Percentiles rank a stretch among this genome's conserved stretches.
phyloP scores from a whole-genome alignment of 495 filamentous ascomycete genomes.

The Podospora comata region DNA sequence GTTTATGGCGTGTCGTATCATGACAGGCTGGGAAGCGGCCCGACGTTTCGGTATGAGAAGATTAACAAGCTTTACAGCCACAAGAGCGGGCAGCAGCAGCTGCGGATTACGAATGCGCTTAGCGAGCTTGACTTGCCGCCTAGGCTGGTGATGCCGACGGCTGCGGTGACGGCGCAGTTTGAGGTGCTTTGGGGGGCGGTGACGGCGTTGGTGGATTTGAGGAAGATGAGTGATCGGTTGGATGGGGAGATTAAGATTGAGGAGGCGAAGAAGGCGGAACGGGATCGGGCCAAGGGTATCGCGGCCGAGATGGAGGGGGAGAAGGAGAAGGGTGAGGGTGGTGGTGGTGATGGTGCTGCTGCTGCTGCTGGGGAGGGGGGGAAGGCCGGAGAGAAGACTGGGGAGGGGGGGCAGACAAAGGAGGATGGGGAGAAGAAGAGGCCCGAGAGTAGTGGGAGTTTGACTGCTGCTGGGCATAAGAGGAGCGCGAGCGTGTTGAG shows the following conservation, averaged over 20 bases:
- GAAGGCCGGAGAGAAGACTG: slow-evolving; percentile 14
- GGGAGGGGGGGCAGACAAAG: background rate
- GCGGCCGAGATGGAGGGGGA: slow-evolving; percentile 21
- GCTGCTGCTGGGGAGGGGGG: slow-evolving; percentile 4
- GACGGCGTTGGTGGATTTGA: slow-evolving; percentile 69
- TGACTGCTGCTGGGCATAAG: slow-evolving; percentile 51
- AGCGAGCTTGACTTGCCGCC: slow-evolving; percentile 75
- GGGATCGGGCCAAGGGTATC: slow-evolving; percentile 44
- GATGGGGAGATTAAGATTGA: slow-evolving; percentile 76
- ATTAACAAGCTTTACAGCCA: slow-evolving; percentile 77
- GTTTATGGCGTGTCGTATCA: slow-evolving; percentile 82
- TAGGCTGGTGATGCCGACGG: slow-evolving; percentile 81
- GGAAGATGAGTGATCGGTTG: slow-evolving; percentile 82
- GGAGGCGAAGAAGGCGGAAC: slow-evolving; percentile 60
- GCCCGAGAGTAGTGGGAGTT: slow-evolving; percentile 31
- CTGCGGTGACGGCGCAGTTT: slow-evolving; percentile 72
- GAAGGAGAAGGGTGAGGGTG: slow-evolving; percentile 9
- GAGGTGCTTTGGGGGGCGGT: slow-evolving; percentile 76
- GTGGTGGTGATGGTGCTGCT: slow-evolving; percentile 19
- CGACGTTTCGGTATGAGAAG: slow-evolving; percentile 76
- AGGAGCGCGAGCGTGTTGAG: slow-evolving; percentile 75
- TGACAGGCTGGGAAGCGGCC: slow-evolving; percentile 74
- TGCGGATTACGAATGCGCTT: slow-evolving; percentile 73
- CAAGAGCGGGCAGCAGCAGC: slow-evolving; percentile 77
- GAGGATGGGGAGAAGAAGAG: slow-evolving; percentile 12